A percentile compares a stretch with the other conserved stretches of the same genome.
phyloP scores from a whole-genome alignment of 1,284 basidiomycete genomes.

The Trametes hirsuta region DNA sequence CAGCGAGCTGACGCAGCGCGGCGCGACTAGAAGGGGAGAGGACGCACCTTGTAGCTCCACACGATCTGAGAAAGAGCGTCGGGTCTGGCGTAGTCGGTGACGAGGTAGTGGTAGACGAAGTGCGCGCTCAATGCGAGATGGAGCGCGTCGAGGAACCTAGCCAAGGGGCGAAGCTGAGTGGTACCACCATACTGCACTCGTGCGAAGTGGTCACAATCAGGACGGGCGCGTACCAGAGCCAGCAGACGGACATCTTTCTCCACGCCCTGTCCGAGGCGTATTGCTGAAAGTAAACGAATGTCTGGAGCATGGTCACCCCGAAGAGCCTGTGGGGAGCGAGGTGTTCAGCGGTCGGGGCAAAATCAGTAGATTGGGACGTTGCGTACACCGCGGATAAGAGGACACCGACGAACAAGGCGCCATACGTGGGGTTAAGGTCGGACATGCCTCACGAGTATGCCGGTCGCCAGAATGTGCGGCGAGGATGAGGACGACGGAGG shows the following conservation, averaged over 20 bases:
- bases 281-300: slow-evolving; percentile 43
- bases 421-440: slow-evolving; percentile 27
- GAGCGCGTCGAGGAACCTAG: slow-evolving; percentile 29
- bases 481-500: not conserved
- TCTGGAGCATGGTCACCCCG: slow-evolving; percentile 44
- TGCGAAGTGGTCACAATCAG: not conserved
- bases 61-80: slow-evolving; percentile 20
- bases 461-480: not conserved
- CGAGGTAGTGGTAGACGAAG: slow-evolving; percentile 30
- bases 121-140: slow-evolving; percentile 29
- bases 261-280: slow-evolving; percentile 41
- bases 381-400: slow-evolving; percentile 28
- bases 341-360: not conserved
- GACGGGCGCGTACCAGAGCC: slow-evolving; percentile 24
- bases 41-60: slow-evolving; percentile 31
- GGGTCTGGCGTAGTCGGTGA: slow-evolving; percentile 25
- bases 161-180: not conserved
- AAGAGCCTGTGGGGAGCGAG: slow-evolving; percentile 36
- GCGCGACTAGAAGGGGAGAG: not conserved
- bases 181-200: too few species aligned
- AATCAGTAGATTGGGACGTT: not conserved
- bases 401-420: slow-evolving; percentile 29
- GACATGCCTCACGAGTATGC: slow-evolving; percentile 14
- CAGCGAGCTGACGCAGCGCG: not conserved
- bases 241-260: slow-evolving; percentile 42